Evolutionary conservation across 192 early-diverging fungal species (phyloP).

Genomic region (Dissophora globulifera): DNA sequence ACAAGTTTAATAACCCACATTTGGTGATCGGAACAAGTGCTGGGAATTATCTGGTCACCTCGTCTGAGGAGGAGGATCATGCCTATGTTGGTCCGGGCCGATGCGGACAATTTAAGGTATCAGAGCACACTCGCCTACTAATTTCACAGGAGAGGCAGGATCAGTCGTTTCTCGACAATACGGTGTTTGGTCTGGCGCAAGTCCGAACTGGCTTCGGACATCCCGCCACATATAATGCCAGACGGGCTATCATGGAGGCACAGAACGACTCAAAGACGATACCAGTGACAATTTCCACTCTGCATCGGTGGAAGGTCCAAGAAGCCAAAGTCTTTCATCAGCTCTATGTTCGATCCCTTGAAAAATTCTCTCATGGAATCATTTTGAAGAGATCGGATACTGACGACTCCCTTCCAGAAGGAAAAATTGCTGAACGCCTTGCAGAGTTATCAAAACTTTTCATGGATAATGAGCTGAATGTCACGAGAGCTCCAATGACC

Average conservation of each 20-base stretch:
- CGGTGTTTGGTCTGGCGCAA: slow-evolving; percentile 17
- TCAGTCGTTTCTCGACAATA: slow-evolving; percentile 4
- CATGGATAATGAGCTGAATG: too few relatives aligned
- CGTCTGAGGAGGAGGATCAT: slow-evolving; percentile 2
- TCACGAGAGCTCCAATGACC: too few relatives aligned
- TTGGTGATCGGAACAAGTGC: slow-evolving; percentile 25
- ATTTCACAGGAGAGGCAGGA: slow-evolving; percentile 20
- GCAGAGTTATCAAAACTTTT: too few relatives aligned
- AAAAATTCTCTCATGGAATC: slow-evolving; percentile 7
- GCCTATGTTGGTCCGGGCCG: slow-evolving; percentile 19
- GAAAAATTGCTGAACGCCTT: too few relatives aligned
- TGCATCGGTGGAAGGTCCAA: slow-evolving; percentile 15
- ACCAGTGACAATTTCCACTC: slow-evolving; percentile 21
- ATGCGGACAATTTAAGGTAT: slow-evolving; percentile 3
- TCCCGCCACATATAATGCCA: slow-evolving; percentile 23
- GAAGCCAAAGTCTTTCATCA: slow-evolving; percentile 21
- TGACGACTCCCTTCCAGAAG: too few relatives aligned
- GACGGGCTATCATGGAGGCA: slow-evolving; percentile 12
- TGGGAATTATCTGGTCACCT: slow-evolving; percentile 31
- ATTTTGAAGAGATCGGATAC: too few relatives aligned
- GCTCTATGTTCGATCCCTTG: slow-evolving; percentile 10
- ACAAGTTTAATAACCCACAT: slow-evolving; percentile 40
- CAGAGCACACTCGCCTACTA: slow-evolving; percentile 18
- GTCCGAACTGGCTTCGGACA: slow-evolving; percentile 21
- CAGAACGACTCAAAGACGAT: slow-evolving; percentile 11